These are phyloP conservation scores for Chrysosporium keratinophilum DNA, from an alignment of 2,329 filamentous ascomycete genomes.

Conservation along the genomic window DNA sequence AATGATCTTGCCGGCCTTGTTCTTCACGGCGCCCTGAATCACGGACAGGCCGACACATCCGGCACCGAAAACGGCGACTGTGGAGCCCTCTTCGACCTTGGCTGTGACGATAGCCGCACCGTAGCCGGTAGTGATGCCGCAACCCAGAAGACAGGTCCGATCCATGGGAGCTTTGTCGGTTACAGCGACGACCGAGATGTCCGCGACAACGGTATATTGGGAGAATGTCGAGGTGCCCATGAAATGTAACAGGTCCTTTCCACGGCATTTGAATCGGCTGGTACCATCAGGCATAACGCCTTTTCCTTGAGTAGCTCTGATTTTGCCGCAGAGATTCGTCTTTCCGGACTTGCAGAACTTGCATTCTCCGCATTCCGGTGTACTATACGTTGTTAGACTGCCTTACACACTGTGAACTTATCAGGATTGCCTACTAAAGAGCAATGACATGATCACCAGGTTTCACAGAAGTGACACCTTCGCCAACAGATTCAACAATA, in stretches of 20 bases:
- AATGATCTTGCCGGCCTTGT: constrained; percentile 56
- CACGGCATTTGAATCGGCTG: constrained; percentile 85
- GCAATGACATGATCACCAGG: constrained; percentile 82
- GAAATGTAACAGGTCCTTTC: constrained; percentile 92
- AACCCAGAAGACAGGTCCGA: constrained; percentile 88
- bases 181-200: constrained; percentile 94
- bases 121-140: constrained; percentile 97
- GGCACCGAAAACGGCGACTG: constrained; percentile 84
- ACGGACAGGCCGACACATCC: constrained; percentile 93
- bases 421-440: constrained; percentile 55
- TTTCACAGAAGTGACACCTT: constrained; percentile 92
- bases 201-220: constrained; percentile 96
- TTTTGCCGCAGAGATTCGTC: constrained; percentile 98
- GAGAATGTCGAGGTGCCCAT: constrained; percentile 99
- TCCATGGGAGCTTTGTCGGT: constrained; percentile 88
- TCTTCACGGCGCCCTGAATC: constrained; percentile 82
- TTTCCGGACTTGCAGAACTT: constrained; percentile 99
- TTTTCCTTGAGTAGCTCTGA: constrained; percentile 88
- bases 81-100: constrained; percentile 79
- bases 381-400: constrained; percentile 47
- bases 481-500: constrained; percentile 84
- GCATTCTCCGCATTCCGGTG: constrained; percentile 92
- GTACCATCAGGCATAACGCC: constrained; percentile 97
- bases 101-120: constrained; percentile 91
- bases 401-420: neutral